Percentiles rank a stretch among this genome's conserved stretches.
Conservation (phyloP, 2,329 filamentous ascomycete species). For the Kalaharituber pfeilii region DNA sequence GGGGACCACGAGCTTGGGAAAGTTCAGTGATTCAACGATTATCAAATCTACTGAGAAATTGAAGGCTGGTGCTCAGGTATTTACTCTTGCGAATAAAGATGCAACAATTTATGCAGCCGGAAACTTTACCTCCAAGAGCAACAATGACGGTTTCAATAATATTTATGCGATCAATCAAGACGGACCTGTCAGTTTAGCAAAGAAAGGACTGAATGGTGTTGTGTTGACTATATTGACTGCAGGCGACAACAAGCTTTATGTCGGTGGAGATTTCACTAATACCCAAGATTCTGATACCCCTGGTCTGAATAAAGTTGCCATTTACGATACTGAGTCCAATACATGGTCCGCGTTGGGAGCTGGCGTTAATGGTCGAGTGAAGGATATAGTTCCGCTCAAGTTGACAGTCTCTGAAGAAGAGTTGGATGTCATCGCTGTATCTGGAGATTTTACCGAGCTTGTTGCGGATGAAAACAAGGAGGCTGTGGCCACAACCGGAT, state of each 20-base stretch:
- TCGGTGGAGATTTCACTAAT: conserved; percentile 70
- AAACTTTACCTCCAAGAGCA: conserved; percentile 49
- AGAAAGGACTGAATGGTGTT: conserved; percentile 60
- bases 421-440: conserved; percentile 62
- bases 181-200: conserved; percentile 44
- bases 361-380: conserved; percentile 66
- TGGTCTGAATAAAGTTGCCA: conserved; percentile 58
- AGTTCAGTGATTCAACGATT: conserved; percentile 33
- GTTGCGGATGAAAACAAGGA: conserved; percentile 47
- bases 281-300: conserved; percentile 43
- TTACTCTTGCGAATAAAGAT: not conserved
- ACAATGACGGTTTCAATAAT: conserved; percentile 42
- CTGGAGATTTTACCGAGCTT: conserved; percentile 60
- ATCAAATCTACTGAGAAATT: conserved; percentile 72
- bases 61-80: conserved; percentile 46
- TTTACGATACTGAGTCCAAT: conserved; percentile 51
- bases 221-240: conserved; percentile 57
- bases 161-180: conserved; percentile 55
- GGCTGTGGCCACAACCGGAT: conserved; percentile 48
- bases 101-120: conserved; percentile 69
- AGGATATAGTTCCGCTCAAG: conserved; percentile 54
- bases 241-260: conserved; percentile 46
- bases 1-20: not conserved
- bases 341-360: conserved; percentile 65
- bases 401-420: conserved; percentile 59